Percentiles rank a stretch among this genome's conserved stretches.
Evolutionary conservation across 371 early-diverging fungal species (phyloP).

Genomic region (Haplosporangium sp.): DNA sequence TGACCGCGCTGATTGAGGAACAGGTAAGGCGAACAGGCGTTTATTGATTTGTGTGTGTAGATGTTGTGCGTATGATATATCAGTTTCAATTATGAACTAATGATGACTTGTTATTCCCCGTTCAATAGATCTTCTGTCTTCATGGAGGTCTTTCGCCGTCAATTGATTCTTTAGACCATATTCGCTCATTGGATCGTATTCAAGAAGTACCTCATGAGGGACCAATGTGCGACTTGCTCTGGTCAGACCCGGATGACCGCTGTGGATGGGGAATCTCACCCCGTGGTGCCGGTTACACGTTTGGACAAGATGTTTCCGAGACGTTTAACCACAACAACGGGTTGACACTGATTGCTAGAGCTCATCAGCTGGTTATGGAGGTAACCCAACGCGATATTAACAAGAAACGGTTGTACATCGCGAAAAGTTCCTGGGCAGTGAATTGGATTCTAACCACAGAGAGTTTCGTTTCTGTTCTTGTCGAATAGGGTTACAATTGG

Average conservation of each 20-base stretch:
- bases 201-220: slow-evolving; percentile 99
- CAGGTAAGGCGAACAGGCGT: slow-evolving; percentile 59
- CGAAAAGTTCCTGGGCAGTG: too few relatives aligned
- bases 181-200: slow-evolving; percentile 95
- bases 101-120: neutral
- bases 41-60: neutral
- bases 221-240: slow-evolving; percentile 97
- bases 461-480: neutral
- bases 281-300: slow-evolving; percentile 99
- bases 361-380: slow-evolving; percentile 99
- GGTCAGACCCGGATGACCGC: slow-evolving; percentile 96
- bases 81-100: too few relatives aligned
- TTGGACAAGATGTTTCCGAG: slow-evolving; percentile 95
- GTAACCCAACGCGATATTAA: too few relatives aligned
- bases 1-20: slow-evolving; percentile 96
- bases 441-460: too few relatives aligned
- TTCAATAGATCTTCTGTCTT: slow-evolving; percentile 91
- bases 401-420: too few relatives aligned
- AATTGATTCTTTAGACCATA: slow-evolving; percentile 97
- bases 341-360: slow-evolving; percentile 97
- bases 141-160: slow-evolving; percentile 99
- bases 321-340: slow-evolving; percentile 98
- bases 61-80: neutral
- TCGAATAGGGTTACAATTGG: slow-evolving; percentile 93
- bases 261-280: slow-evolving; percentile 99